Percentiles rank a stretch among this genome's conserved stretches.
Conservation (phyloP, 495 filamentous ascomycete genomes). For the Letharia lupina region DNA sequence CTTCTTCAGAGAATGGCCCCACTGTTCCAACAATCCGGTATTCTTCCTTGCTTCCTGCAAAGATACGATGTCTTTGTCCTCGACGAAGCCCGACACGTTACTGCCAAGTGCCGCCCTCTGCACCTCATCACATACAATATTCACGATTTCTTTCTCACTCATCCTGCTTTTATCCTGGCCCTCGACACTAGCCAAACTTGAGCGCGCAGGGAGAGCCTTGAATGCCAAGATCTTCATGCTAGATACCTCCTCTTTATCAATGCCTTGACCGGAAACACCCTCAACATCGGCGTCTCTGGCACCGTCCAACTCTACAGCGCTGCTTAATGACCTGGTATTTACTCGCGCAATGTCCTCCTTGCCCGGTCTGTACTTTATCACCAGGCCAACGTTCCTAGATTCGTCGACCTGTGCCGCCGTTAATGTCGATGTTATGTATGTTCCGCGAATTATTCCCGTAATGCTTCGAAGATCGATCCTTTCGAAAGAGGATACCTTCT, state of each 20-base stretch:
- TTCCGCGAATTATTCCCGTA: conserved; percentile 60
- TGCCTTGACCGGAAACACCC: conserved; percentile 40
- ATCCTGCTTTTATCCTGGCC: conserved; percentile 32
- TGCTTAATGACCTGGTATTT: conserved; percentile 77
- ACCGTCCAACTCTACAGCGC: conserved; percentile 32
- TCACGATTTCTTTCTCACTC: conserved; percentile 63
- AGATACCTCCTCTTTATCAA: conserved; percentile 21
- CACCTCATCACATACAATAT: conserved; percentile 56
- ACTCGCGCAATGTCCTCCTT: conserved; percentile 58
- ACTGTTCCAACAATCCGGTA: conserved; percentile 75
- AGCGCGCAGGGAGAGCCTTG: conserved; percentile 54
- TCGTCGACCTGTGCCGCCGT: conserved; percentile 66
- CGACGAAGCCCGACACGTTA: conserved; percentile 37
- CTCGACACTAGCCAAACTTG: conserved; percentile 33
- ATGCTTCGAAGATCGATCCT: conserved; percentile 71
- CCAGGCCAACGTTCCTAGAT: conserved; percentile 69
- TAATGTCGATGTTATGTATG: conserved; percentile 82
- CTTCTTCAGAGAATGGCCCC: conserved; percentile 18
- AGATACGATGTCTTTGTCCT: conserved; percentile 70
- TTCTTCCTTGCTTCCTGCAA: conserved; percentile 77
- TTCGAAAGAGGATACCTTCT: conserved; percentile 86
- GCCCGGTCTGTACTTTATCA: conserved; percentile 65
- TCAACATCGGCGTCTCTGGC: conserved; percentile 27
- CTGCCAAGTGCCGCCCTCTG: conserved; percentile 38
- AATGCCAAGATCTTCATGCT: conserved; percentile 39